Conservation (phyloP, 805 yeast genomes). For the Kluyveromyces nonfermentans region DNA sequence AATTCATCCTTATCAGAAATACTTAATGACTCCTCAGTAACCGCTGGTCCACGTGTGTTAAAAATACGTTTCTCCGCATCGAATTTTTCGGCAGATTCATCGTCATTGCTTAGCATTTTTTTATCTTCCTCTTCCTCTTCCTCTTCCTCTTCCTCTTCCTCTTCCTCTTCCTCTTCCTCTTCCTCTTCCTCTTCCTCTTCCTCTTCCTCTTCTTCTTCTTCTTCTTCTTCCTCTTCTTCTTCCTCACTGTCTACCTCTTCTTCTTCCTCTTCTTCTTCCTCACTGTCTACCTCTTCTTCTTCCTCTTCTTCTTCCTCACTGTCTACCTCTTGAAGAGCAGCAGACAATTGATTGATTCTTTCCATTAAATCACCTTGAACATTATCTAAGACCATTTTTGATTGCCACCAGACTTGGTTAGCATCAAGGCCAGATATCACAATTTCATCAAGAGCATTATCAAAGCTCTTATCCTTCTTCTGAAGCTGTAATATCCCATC, state of each 20-base stretch:
- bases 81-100: constrained; percentile 21
- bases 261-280: constrained; percentile 35
- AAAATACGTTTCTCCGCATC: constrained; percentile 22
- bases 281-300: constrained; percentile 15
- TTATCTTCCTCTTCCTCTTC: constrained; percentile 19
- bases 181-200: constrained; percentile 15
- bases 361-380: constrained; percentile 57
- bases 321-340: constrained; percentile 12
- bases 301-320: constrained; percentile 20
- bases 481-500: constrained; percentile 20
- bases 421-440: constrained; percentile 82
- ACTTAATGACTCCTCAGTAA: constrained; percentile 7
- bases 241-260: constrained; percentile 4
- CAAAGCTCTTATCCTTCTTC: constrained; percentile 10
- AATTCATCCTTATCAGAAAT: constrained; percentile 22
- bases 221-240: constrained; percentile 11
- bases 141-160: constrained; percentile 20
- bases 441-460: constrained; percentile 69
- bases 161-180: constrained; percentile 14
- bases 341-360: constrained; percentile 44
- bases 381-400: constrained; percentile 73
- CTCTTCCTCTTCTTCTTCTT: constrained; percentile 19
- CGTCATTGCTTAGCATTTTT: constrained; percentile 6
- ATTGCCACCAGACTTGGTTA: constrained; percentile 89
- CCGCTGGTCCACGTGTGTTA: constrained; percentile 22